Conservation (phyloP, 208 protist species). For the Acanthamoeba divionensis region DNA sequence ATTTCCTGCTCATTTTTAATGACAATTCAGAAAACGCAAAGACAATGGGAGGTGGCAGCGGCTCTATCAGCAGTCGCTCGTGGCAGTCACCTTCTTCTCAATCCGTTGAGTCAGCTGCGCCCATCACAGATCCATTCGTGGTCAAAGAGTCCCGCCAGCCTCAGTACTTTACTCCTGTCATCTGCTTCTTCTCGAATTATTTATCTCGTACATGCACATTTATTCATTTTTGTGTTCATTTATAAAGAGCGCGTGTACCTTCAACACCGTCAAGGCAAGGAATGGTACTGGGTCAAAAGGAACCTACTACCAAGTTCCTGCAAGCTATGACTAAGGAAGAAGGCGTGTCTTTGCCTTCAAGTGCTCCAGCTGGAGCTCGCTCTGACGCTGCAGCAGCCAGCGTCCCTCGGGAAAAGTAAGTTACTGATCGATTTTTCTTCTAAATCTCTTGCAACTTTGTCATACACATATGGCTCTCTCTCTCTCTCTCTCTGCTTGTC, state of each 20-base stretch:
- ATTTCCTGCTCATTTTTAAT: no score
- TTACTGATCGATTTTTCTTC: not conserved
- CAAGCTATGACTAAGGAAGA: slow-evolving; percentile 42
- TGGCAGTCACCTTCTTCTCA: not conserved
- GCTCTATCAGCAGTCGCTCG: no score
- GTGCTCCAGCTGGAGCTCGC: no score
- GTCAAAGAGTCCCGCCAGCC: not conserved
- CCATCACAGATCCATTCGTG: not conserved
- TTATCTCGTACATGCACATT: not conserved
- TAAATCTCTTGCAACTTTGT: no score
- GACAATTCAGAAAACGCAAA: no score
- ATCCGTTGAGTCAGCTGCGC: not conserved
- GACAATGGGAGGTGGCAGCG: no score
- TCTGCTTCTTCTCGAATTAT: not conserved
- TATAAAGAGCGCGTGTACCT: no score
- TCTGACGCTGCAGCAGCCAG: no score
- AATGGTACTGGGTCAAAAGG: slow-evolving; percentile 38
- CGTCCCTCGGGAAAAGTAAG: not conserved
- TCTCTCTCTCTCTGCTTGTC: not conserved
- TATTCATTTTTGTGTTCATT: not conserved
- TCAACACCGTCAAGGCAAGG: not conserved
- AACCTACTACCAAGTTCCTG: slow-evolving; percentile 1
- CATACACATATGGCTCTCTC: no score
- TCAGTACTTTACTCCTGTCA: not conserved
- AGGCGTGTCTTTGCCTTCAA: not conserved